Percentiles rank a stretch among this genome's conserved stretches.
phyloP scores from a whole-genome alignment of 2,329 filamentous ascomycete genomes.

The Didymella pinodella region DNA sequence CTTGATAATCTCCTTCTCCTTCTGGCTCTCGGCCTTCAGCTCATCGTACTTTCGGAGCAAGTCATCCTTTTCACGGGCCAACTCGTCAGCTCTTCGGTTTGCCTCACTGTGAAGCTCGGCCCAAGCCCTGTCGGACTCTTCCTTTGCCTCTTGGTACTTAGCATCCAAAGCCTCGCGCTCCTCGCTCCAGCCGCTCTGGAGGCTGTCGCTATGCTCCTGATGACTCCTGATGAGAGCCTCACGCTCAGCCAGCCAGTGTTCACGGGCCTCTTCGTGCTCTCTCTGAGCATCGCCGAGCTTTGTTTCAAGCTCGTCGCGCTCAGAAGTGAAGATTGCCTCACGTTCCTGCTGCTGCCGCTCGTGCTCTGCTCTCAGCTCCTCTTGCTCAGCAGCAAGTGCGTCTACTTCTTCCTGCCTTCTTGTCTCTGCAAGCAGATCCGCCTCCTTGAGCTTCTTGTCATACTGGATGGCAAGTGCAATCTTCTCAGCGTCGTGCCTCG shows the following conservation, averaged over 20 bases:
- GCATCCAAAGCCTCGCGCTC: conserved; percentile 56
- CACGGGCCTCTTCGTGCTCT: conserved; percentile 55
- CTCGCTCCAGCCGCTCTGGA: conserved; percentile 61
- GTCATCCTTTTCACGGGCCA: conserved; percentile 48
- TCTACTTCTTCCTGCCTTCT: conserved; percentile 56
- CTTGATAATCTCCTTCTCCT: conserved; percentile 49
- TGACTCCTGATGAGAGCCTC: conserved; percentile 50
- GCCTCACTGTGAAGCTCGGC: conserved; percentile 51
- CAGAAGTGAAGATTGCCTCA: conserved; percentile 53
- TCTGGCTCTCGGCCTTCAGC: conserved; percentile 45
- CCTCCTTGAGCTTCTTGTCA: conserved; percentile 55
- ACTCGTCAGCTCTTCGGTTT: conserved; percentile 43
- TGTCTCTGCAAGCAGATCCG: conserved; percentile 58
- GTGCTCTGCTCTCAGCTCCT: conserved; percentile 45
- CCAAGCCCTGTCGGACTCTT: conserved; percentile 58
- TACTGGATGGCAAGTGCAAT: conserved; percentile 52
- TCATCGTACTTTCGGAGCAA: conserved; percentile 43
- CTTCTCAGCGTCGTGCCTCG: conserved; percentile 50
- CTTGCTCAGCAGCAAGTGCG: conserved; percentile 45
- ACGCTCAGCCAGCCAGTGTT: conserved; percentile 57
- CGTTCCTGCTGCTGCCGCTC: conserved; percentile 50
- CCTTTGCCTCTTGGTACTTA: conserved; percentile 48
- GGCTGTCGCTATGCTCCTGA: conserved; percentile 59
- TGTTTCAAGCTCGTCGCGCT: conserved; percentile 55
- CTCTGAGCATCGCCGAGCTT: conserved; percentile 50